Evolutionary conservation across 2,329 filamentous ascomycete genomes (phyloP).

Genomic region (Tympanopsis confertula): DNA sequence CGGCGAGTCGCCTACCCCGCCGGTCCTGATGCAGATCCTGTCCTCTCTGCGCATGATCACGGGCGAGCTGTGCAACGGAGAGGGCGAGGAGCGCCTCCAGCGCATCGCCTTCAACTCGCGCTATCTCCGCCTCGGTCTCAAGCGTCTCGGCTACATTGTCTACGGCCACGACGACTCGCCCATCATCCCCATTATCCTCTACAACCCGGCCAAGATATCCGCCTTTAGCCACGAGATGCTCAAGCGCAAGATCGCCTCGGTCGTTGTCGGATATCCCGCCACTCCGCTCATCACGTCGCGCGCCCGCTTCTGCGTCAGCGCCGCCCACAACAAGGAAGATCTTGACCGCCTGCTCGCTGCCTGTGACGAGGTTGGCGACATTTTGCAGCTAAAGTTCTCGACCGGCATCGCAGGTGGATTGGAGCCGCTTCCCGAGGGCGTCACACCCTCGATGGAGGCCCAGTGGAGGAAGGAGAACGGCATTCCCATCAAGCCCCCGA

Average conservation of each 20-base stretch:
- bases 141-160: slow-evolving; percentile 91
- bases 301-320: slow-evolving; percentile 88
- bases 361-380: slow-evolving; percentile 84
- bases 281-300: slow-evolving; percentile 91
- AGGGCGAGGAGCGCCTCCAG: slow-evolving; percentile 90
- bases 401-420: slow-evolving; percentile 85
- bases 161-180: slow-evolving; percentile 97
- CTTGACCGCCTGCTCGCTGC: slow-evolving; percentile 79
- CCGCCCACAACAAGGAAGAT: slow-evolving; percentile 96
- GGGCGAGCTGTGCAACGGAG: slow-evolving; percentile 75
- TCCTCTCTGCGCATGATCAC: slow-evolving; percentile 78
- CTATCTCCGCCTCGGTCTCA: slow-evolving; percentile 92
- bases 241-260: slow-evolving; percentile 90
- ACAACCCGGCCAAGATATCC: slow-evolving; percentile 97
- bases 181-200: slow-evolving; percentile 87
- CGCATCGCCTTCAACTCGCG: slow-evolving; percentile 96
- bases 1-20: slow-evolving; percentile 77
- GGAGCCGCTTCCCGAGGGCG: slow-evolving; percentile 58
- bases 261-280: slow-evolving; percentile 92
- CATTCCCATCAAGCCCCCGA: slow-evolving; percentile 39
- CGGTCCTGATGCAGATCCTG: slow-evolving; percentile 82
- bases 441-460: slow-evolving; percentile 60
- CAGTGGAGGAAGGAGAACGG: slow-evolving; percentile 52
- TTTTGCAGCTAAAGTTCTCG: slow-evolving; percentile 93
- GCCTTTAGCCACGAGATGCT: slow-evolving; percentile 99